A percentile compares a stretch with the other conserved stretches of the same genome.
These are phyloP conservation scores for Magnusiomyces ingens DNA, from an alignment of 1,139 yeast species.

Conservation along the genomic window DNA sequence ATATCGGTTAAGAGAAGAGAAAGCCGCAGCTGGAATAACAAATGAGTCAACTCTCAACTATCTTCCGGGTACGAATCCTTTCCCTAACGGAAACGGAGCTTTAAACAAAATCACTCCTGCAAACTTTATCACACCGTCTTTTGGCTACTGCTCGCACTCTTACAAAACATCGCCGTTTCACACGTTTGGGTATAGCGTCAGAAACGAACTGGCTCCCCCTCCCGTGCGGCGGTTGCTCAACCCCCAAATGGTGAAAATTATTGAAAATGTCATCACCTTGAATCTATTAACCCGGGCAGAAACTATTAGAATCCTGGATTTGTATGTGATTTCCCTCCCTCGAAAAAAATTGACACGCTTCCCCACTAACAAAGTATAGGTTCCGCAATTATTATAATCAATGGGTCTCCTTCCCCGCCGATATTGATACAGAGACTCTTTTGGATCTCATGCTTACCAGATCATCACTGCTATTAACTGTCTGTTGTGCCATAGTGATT, in stretches of 20 bases:
- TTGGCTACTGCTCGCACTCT: conserved; percentile 40
- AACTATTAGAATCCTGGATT: conserved; percentile 43
- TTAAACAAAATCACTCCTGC: conserved; percentile 11
- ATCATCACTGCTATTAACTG: conserved; percentile 58
- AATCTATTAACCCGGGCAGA: conserved; percentile 48
- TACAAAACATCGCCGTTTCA: conserved; percentile 47
- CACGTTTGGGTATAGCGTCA: conserved; percentile 37
- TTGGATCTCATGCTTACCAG: conserved; percentile 46
- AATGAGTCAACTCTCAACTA: background rate
- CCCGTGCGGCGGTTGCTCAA: conserved; percentile 41
- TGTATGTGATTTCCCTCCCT: background rate
- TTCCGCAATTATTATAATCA: conserved; percentile 65
- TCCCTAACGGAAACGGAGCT: conserved; percentile 2
- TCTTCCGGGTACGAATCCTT: background rate
- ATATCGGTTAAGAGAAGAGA: background rate
- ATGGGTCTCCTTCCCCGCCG: conserved; percentile 70
- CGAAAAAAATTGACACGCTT: background rate
- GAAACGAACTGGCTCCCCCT: conserved; percentile 35
- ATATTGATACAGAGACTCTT: conserved; percentile 44
- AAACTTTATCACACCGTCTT: conserved; percentile 26
- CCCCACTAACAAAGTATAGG: conserved; percentile 23
- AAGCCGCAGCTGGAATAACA: background rate
- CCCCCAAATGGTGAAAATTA: conserved; percentile 30
- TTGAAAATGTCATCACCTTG: conserved; percentile 42
- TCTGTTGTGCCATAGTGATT: conserved; percentile 57